Base-by-base conservation (phyloP, 2,329 filamentous ascomycete genomes). In the Canariomyces notabilis region DNA sequence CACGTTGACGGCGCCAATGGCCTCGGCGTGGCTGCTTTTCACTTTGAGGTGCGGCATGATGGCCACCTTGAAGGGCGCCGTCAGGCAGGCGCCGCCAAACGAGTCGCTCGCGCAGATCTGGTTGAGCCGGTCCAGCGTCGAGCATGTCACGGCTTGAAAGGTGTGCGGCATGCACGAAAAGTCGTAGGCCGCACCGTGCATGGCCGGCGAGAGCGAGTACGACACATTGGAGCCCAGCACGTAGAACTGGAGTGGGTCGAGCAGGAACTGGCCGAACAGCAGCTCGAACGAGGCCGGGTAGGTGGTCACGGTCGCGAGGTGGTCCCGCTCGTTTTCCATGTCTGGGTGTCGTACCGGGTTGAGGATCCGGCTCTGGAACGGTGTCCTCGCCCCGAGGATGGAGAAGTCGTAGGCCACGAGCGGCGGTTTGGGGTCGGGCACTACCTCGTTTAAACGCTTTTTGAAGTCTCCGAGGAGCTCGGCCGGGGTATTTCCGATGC, bases 1-100 rank as follows among this genome's bases (percentile, higher is more conserved):
- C 0, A 83, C 87, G 54, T 89, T 88, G 36, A 86, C 77, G 3
- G 85, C 83, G 0, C 84, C 84, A 50, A 88, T 86, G 7, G 81
- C 82, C 42, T 76, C 75, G 2, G 84, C 84, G 56, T 87, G 83
- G 34, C 77, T 73, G 50, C 82, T 86, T 57, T 85, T 74, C 11
- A 80, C 76, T 56, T 83, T 76, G 31, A 85, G 73, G 15, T 79
- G 73, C 5, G 77, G 73, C 52, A 86, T 78, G 20, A 85, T 77
- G 56, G 81, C 76, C 2, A 84, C 78, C 60, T 87, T 87, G 69
- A 83, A 87, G 3, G 85, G 84, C 16, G 84, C 75, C 14, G 79
- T 79, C 41, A 88, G 74, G 40, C 78, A 80, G 9, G 81, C 78
- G 18, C 85, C 85, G 14, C 84, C 83, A 60, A 87, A 88, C 29